Base-by-base conservation (phyloP, 2,329 filamentous ascomycete genomes). In the Lasiodiplodia sp. region DNA sequence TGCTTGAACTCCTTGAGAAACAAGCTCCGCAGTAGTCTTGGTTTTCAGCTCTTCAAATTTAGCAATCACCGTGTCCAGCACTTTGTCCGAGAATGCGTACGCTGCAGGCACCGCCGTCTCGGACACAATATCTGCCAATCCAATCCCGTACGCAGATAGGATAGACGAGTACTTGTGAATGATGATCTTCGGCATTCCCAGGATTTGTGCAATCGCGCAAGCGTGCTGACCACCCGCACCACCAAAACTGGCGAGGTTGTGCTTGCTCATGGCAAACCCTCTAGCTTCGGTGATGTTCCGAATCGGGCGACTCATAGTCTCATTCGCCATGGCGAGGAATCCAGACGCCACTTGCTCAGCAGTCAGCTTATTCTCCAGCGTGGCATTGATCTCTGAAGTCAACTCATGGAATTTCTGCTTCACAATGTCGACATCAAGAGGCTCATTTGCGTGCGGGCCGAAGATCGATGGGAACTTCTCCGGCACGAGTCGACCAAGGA, bases 61-160 rank as follows among this genome's bases (percentile, higher is more conserved):
- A 4, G 23, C 55, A 7, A 67, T 14, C 2, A 67, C 47, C 12
- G 53, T 49, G 18, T n/a, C 60, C 83, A 0, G 91, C 91, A 72
- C 87, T 89, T 18, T 86, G 83, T 78, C 89, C 91, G 49, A 95
- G 83, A 67, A 88, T 49, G 8, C 91, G 94, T 91, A 23, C 88
- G 86, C 78, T 93, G 91, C 69, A 93, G 90, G 1, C 3, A 58
- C 55, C 18, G 53, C 65, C 4, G 40, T 60, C 52, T 67, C 66
- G 1, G 56, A 47, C 12, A 68, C 66, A 14, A 62, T 28, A 14
- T 68, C 66, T 3, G 66, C 66, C 37, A 68, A 56, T 6, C 56
- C 80, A 73, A 84, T 83, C 0, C 83, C 83, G 34, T 84, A 85
- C 0, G 83, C 83, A 0, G 83, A 84, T 0, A 85, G 71, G 14